Evolutionary conservation across 1,139 yeast species (phyloP).

Genomic region (Diutina catenulata): DNA sequence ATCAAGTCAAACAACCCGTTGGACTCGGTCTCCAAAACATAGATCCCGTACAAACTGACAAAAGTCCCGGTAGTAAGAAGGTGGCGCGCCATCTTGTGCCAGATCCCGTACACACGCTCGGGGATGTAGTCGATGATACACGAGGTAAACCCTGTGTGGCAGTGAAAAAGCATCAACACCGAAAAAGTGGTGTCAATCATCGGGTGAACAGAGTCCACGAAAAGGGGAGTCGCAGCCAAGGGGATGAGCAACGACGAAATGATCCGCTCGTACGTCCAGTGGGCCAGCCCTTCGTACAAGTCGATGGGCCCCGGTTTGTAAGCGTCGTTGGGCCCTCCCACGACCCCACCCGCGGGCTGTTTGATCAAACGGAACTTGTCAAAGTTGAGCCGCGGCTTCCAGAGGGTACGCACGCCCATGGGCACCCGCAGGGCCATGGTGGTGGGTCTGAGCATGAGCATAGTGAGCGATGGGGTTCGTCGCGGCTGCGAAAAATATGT

Average conservation of each 20-base stretch:
- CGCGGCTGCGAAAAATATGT: too few relatives aligned
- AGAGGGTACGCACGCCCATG: constrained; percentile 3
- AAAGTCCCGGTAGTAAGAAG: constrained; percentile 26
- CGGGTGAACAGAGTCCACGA: constrained; percentile 16
- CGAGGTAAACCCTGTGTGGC: constrained; percentile 71
- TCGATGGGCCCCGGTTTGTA: not conserved
- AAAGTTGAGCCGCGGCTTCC: constrained; percentile 3
- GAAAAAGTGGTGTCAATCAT: constrained; percentile 55
- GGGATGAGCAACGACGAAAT: not conserved
- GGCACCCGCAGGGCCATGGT: too few relatives aligned
- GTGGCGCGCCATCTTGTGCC: constrained; percentile 1
- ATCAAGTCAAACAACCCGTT: constrained; percentile 44
- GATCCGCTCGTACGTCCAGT: constrained; percentile 3
- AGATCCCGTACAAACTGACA: constrained; percentile 68
- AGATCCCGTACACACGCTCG: constrained; percentile 45
- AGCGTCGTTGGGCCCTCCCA: not conserved
- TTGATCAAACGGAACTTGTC: not conserved
- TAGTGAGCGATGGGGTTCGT: too few relatives aligned
- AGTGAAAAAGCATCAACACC: constrained; percentile 55
- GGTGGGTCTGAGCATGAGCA: too few relatives aligned
- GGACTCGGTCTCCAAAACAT: constrained; percentile 62
- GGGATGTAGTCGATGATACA: constrained; percentile 90
- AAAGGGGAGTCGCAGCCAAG: constrained; percentile 6
- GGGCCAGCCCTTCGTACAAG: constrained; percentile 3
- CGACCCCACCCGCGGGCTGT: constrained; percentile 5